These are phyloP conservation scores for Dendrobium nobile DNA, from an alignment of 106 monocot genomes.

Conservation along the genomic window DNA sequence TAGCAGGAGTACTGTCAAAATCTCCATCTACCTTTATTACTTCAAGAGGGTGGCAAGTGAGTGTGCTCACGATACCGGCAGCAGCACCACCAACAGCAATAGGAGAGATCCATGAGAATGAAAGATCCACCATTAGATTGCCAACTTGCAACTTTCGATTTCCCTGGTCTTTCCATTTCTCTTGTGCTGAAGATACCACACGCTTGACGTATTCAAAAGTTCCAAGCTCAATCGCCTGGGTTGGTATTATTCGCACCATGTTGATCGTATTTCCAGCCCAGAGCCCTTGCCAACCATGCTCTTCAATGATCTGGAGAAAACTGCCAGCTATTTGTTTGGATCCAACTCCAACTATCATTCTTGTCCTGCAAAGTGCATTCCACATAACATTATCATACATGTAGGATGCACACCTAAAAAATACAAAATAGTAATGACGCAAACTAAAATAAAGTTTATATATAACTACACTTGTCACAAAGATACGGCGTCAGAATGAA, in stretches of 20 bases:
- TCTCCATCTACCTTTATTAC: conserved; percentile 65
- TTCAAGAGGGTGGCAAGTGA: conserved; percentile 91
- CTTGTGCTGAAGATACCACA: conserved; percentile 40
- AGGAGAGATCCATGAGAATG: conserved; percentile 71
- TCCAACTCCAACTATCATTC: conserved; percentile 96
- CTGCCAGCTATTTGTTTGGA: conserved; percentile 68
- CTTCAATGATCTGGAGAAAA: conserved; percentile 65
- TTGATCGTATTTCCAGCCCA: conserved; percentile 93
- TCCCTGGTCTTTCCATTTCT: conserved; percentile 43
- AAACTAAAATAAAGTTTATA: too few relatives aligned
- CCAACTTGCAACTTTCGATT: conserved; percentile 34
- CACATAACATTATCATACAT: background rate
- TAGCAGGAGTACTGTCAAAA: background rate
- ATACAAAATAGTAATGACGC: too few relatives aligned
- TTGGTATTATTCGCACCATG: conserved; percentile 88
- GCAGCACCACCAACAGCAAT: conserved; percentile 88
- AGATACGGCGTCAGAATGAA: too few relatives aligned
- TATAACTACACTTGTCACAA: too few relatives aligned
- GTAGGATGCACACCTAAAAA: background rate
- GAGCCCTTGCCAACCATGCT: conserved; percentile 79
- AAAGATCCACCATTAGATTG: conserved; percentile 35
- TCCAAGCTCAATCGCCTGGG: conserved; percentile 81
- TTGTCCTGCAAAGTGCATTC: conserved; percentile 48
- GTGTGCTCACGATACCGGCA: conserved; percentile 87
- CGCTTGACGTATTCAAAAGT: conserved; percentile 85